phyloP scores from a whole-genome alignment of 768 basidiomycete genomes.

The Tylopilus felleus region DNA sequence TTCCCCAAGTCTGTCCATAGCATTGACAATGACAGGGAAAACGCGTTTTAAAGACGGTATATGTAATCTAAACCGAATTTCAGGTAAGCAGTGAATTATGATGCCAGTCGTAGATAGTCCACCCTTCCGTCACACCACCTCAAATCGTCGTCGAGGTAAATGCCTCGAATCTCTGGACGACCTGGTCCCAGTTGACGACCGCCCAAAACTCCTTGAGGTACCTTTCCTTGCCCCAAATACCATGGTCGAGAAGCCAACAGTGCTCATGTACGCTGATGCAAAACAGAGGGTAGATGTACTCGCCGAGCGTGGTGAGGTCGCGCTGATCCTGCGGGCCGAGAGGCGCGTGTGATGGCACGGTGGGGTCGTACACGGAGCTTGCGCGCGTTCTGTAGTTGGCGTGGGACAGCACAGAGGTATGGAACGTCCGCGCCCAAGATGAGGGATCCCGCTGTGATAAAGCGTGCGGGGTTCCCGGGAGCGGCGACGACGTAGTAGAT shows the following conservation, averaged over 20 bases:
- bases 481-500: conserved; percentile 38
- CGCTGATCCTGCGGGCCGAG: conserved; percentile 17
- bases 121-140: neutral
- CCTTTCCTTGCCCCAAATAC: conserved; percentile 87
- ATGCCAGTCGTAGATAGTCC: conserved; percentile 8
- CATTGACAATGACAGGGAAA: neutral
- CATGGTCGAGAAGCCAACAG: conserved; percentile 85
- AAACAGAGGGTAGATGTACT: conserved; percentile 67
- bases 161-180: conserved; percentile 34
- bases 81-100: conserved; percentile 25
- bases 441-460: conserved; percentile 30
- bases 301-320: conserved; percentile 39
- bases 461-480: conserved; percentile 39
- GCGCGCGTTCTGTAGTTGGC: conserved; percentile 9
- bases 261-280: conserved; percentile 81
- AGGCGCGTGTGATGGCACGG: neutral
- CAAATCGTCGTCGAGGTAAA: conserved; percentile 17
- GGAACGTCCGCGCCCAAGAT: conserved; percentile 30
- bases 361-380: conserved; percentile 30
- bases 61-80: conserved; percentile 11
- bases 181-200: conserved; percentile 73
- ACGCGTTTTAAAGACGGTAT: conserved; percentile 11
- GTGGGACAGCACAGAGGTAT: conserved; percentile 17
- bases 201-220: conserved; percentile 84
- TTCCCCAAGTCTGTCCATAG: neutral